Conservation (phyloP, 768 basidiomycete species). For the Mycena galopus region DNA sequence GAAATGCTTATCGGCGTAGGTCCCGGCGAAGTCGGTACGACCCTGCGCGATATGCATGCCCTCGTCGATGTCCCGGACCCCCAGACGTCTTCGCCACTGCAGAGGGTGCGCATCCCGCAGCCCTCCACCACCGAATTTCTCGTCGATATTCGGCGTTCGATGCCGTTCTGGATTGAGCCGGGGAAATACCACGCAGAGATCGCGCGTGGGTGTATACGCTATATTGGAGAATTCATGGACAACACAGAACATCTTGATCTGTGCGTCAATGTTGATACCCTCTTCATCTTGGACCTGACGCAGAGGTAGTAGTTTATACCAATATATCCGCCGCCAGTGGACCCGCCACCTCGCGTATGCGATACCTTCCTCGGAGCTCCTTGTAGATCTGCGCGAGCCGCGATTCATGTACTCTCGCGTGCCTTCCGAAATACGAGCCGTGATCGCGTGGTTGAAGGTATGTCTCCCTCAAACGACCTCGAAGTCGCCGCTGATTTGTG, state of each 20-base stretch:
- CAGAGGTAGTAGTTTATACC: slow-evolving; percentile 15
- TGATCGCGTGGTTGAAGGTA: slow-evolving; percentile 32
- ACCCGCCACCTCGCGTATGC: slow-evolving; percentile 20
- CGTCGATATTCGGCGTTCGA: slow-evolving; percentile 21
- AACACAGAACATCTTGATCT: slow-evolving; percentile 22
- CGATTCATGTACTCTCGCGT: slow-evolving; percentile 32
- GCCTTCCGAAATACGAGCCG: slow-evolving; percentile 17
- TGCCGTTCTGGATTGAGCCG: slow-evolving; percentile 25
- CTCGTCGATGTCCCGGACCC: slow-evolving; percentile 30
- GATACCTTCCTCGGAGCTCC: slow-evolving; percentile 6
- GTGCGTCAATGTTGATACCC: slow-evolving; percentile 16
- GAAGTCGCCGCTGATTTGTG: background rate
- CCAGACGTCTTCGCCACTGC: background rate
- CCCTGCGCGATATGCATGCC: slow-evolving; percentile 18
- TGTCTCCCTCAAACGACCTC: background rate
- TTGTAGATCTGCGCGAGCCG: slow-evolving; percentile 21
- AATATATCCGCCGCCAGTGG: slow-evolving; percentile 31
- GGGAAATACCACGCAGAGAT: slow-evolving; percentile 26
- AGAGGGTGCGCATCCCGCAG: slow-evolving; percentile 20
- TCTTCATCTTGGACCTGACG: background rate
- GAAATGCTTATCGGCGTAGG: slow-evolving; percentile 14
- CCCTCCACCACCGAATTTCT: slow-evolving; percentile 27
- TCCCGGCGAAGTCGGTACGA: background rate
- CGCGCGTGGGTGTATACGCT: slow-evolving; percentile 30
- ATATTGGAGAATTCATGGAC: slow-evolving; percentile 25